phyloP scores from a whole-genome alignment of 371 early-diverging fungal species.

The Astathelohania contejeani region DNA sequence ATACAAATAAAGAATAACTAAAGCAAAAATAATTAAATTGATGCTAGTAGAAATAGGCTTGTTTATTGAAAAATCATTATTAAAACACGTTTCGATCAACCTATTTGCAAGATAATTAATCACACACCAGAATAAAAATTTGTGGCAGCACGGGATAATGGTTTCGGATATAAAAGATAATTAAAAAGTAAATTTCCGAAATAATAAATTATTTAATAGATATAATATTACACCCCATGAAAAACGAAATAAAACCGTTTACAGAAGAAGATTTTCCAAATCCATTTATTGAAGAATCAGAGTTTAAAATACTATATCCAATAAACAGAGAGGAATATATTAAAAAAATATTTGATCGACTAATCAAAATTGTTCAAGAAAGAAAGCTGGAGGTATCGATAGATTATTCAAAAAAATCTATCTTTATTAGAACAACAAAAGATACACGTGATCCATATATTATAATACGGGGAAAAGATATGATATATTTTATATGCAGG shows the following conservation, averaged over 20 bases:
- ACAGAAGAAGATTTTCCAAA: constrained; percentile 60
- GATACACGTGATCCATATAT: constrained; percentile 89
- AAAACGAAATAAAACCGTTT: constrained; percentile 72
- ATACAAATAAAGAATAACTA: no score
- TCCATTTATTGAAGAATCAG: constrained; percentile 79
- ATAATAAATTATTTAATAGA: constrained; percentile 2
- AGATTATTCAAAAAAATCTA: constrained; percentile 80
- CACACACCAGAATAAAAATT: no score
- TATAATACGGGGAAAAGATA: constrained; percentile 80
- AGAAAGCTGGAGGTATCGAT: constrained; percentile 74
- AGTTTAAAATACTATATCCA: constrained; percentile 89
- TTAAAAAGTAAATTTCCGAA: constrained; percentile 8
- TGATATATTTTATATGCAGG: constrained; percentile 78
- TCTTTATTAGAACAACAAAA: constrained; percentile 87
- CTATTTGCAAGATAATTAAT: no score
- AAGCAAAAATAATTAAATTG: no score
- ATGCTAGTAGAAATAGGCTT: no score
- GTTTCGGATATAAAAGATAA: no score
- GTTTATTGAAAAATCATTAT: no score
- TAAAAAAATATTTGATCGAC: constrained; percentile 75
- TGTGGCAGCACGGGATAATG: no score
- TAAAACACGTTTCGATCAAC: no score
- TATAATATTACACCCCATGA: constrained; percentile 11
- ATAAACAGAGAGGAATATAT: constrained; percentile 88
- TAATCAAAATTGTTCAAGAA: constrained; percentile 67